These are phyloP conservation scores for Komagataella pseudopastoris DNA, from an alignment of 805 yeast genomes.

Conservation along the genomic window DNA sequence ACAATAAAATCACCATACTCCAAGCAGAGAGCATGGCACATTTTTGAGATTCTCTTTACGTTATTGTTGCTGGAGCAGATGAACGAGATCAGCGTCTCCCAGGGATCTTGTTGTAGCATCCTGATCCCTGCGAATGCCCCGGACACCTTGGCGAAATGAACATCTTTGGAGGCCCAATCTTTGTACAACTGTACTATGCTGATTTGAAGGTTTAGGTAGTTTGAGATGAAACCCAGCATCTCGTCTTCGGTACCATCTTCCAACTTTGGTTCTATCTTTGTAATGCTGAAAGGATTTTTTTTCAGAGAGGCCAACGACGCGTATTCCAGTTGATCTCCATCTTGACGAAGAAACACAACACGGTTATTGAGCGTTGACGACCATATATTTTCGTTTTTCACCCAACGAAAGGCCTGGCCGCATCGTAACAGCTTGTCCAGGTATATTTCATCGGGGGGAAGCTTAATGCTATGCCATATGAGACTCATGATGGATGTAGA, in stretches of 20 bases:
- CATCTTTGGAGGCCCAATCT: slow-evolving; percentile 50
- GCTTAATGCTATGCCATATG: neutral
- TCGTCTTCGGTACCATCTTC: slow-evolving; percentile 18
- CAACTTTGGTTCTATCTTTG: slow-evolving; percentile 1
- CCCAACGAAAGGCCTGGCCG: slow-evolving; percentile 82
- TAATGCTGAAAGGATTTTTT: neutral
- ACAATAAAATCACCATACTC: slow-evolving; percentile 56
- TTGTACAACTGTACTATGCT: slow-evolving; percentile 37
- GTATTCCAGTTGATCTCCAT: slow-evolving; percentile 35
- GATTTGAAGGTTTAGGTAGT: slow-evolving; percentile 60
- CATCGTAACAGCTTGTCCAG: slow-evolving; percentile 59
- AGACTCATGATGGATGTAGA: neutral
- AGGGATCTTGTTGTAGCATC: slow-evolving; percentile 86
- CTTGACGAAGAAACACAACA: slow-evolving; percentile 56
- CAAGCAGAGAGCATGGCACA: slow-evolving; percentile 71
- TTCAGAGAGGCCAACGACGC: slow-evolving; percentile 22
- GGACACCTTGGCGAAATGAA: slow-evolving; percentile 24
- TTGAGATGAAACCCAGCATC: slow-evolving; percentile 25
- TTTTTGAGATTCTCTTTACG: slow-evolving; percentile 81
- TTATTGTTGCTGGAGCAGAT: slow-evolving; percentile 96
- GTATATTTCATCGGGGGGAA: slow-evolving; percentile 30
- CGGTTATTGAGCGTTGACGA: slow-evolving; percentile 46
- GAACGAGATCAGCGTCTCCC: slow-evolving; percentile 87
- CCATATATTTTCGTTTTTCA: slow-evolving; percentile 43
- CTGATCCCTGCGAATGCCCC: slow-evolving; percentile 54